These are phyloP conservation scores for Stropharia rugosoannulata DNA, from an alignment of 768 basidiomycete genomes.

Conservation along the genomic window DNA sequence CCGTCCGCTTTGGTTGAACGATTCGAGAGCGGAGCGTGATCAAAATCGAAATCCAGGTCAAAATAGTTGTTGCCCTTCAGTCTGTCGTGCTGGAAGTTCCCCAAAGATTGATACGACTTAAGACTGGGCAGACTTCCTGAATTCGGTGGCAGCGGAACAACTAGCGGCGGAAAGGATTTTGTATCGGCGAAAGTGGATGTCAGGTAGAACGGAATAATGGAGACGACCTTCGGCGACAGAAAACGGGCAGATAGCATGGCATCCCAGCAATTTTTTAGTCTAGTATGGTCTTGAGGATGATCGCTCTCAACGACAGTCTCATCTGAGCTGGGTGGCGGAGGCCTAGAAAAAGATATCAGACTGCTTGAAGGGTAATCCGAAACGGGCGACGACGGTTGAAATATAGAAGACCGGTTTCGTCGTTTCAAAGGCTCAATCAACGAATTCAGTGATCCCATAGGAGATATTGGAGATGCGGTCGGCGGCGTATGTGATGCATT, in stretches of 20 bases:
- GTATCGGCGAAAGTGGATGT: slow-evolving; percentile 56
- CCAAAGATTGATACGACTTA: slow-evolving; percentile 26
- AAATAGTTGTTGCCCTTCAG: slow-evolving; percentile 16
- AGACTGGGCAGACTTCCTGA: slow-evolving; percentile 21
- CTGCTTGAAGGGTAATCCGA: not conserved
- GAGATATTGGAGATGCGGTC: slow-evolving; percentile 14
- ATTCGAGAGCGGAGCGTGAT: slow-evolving; percentile 11
- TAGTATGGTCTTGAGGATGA: slow-evolving; percentile 61
- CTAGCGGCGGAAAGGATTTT: slow-evolving; percentile 44
- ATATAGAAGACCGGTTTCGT: slow-evolving; percentile 1
- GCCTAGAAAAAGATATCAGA: not conserved
- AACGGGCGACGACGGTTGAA: not conserved
- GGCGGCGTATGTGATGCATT: not conserved
- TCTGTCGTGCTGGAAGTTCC: slow-evolving; percentile 12
- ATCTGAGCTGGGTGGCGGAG: slow-evolving; percentile 2
- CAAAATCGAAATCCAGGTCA: slow-evolving; percentile 17
- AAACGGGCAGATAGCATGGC: slow-evolving; percentile 62
- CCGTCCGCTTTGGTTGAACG: slow-evolving; percentile 15
- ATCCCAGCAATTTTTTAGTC: slow-evolving; percentile 64
- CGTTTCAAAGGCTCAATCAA: slow-evolving; percentile 2
- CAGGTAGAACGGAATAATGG: slow-evolving; percentile 68
- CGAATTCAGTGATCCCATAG: slow-evolving; percentile 18
- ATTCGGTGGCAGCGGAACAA: slow-evolving; percentile 56
- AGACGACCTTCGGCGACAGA: slow-evolving; percentile 49
- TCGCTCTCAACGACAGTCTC: slow-evolving; percentile 11